Evolutionary conservation across 1,284 basidiomycete species (phyloP).

Genomic region (Fomitopsis betulina): DNA sequence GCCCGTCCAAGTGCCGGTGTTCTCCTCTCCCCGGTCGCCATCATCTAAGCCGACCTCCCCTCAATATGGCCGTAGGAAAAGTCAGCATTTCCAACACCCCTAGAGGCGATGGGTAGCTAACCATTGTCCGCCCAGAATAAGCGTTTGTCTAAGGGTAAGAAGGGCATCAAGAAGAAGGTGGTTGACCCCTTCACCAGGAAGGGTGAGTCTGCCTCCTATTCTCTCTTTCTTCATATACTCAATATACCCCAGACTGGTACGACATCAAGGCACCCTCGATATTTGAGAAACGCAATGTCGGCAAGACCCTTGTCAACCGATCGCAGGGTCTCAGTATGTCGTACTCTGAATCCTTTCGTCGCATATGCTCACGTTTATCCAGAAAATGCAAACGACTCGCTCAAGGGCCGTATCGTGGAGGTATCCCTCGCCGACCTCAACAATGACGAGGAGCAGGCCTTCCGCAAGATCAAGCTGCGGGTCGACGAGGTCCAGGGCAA

Average conservation of each 20-base stretch:
- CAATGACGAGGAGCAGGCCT: slow-evolving; percentile 99
- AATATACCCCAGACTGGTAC: slow-evolving; percentile 81
- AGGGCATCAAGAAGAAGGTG: slow-evolving; percentile 99
- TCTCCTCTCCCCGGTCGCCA: slow-evolving; percentile 36
- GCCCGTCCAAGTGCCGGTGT: slow-evolving; percentile 45
- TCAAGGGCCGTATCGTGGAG: slow-evolving; percentile 97
- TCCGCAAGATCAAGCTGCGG: slow-evolving; percentile 99
- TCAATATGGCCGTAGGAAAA: slow-evolving; percentile 90
- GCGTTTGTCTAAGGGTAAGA: slow-evolving; percentile 99
- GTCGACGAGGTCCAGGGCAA: slow-evolving; percentile 98
- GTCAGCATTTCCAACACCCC: slow-evolving; percentile 32
- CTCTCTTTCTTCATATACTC: neutral
- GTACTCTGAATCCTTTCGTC: neutral
- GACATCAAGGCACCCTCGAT: slow-evolving; percentile 98
- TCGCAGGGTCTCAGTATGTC: slow-evolving; percentile 94
- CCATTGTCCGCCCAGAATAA: slow-evolving; percentile 69
- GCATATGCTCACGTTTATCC: slow-evolving; percentile 11
- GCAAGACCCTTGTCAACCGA: slow-evolving; percentile 98
- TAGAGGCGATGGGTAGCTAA: neutral
- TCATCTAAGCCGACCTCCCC: slow-evolving; percentile 36
- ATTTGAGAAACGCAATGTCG: slow-evolving; percentile 96
- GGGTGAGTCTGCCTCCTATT: slow-evolving; percentile 47
- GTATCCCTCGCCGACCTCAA: slow-evolving; percentile 97
- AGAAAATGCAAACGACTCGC: slow-evolving; percentile 99
- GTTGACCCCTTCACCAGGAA: slow-evolving; percentile 99